Evolutionary conservation across 352 stramenopile species (phyloP), one percentile per base, ranked within the genome.

Genomic region (Globisporangium irregulare): DNA sequence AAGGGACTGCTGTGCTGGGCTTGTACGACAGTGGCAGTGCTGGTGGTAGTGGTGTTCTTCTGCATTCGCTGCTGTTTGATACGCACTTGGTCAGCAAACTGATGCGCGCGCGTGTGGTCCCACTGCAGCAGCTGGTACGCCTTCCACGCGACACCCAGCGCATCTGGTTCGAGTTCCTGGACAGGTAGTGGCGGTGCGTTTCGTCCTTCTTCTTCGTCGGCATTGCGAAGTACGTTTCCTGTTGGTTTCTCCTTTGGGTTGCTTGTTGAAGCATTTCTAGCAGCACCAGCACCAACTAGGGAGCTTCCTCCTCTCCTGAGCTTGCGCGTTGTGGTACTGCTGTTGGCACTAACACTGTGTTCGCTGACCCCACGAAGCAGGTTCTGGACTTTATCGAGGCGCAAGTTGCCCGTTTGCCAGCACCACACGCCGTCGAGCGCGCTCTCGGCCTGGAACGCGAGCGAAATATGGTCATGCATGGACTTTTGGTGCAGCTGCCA

Each of bases 41-140:
- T 38, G 9, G 56, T 27, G 25, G 57, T 36, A 7, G 2, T 36
- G 12, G 2, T 41, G 25, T 34, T 38, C 25, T 68, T 67, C 15
- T 73, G 73, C 54, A 69, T 34, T 7, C 68, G 70, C 51, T 77
- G 67, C 53, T 77, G 70, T 32, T 74, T 76, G 48, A 51, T 4
- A 7, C 73, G 71, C 14, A 79, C 76, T 54, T 76, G 54, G 41
- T 82, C 77, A 2, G 72, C 71, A 25, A 82, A 67, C 14, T 80
- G 75, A 36, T 74, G 66, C 15, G 78, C 75, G 38, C 68, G 71
- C 9, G 65, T 25, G 69, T 82, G 67, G 53, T 81, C 75, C 29
- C 77, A 56, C 56, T 81, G 78, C 15, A 81, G 50, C 32, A 76
- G 78, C 48, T 80, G 78, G 22, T 72, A 74, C 62, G 73, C 58